phyloP scores from a whole-genome alignment of 2,329 filamentous ascomycete genomes.

The Dactylellina cionopaga region DNA sequence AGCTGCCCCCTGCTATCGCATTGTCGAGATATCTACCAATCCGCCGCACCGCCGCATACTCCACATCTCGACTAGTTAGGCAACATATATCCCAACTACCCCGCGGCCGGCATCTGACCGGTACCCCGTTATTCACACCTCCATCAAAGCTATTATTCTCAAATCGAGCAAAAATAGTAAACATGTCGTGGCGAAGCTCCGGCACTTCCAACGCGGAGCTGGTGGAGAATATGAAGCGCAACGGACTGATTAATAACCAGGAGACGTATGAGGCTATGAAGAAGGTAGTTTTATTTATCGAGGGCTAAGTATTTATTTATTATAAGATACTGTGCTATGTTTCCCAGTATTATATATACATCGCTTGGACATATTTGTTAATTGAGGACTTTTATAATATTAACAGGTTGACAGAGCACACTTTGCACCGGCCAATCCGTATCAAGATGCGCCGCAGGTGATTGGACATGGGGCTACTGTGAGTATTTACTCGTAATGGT shows the following conservation, averaged over 20 bases:
- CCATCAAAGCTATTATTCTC: not conserved
- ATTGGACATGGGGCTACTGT: conserved; percentile 77
- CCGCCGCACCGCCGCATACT: too few relatives aligned
- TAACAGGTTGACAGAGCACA: conserved; percentile 84
- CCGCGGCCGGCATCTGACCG: not conserved
- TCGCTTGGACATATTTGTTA: not conserved
- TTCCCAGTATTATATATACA: not conserved
- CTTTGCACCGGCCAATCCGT: conserved; percentile 77
- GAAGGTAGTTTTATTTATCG: too few relatives aligned
- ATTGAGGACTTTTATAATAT: not conserved
- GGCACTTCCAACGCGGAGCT: conserved; percentile 78
- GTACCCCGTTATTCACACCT: not conserved
- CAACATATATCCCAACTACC: not conserved
- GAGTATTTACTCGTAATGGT: conserved; percentile 69
- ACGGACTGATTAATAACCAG: conserved; percentile 76
- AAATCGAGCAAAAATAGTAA: conserved; percentile 55
- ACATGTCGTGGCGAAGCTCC: conserved; percentile 91
- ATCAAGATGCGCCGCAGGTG: conserved; percentile 76
- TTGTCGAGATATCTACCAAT: too few relatives aligned
- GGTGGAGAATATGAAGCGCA: conserved; percentile 77
- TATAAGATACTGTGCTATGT: too few relatives aligned
- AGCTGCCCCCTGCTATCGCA: not conserved
- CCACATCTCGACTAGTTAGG: too few relatives aligned
- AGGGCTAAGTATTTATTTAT: too few relatives aligned
- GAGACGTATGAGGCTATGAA: conserved; percentile 83